Evolutionary conservation across 2,329 filamentous ascomycete genomes (phyloP).

Genomic region (Fusarium lyarnte): DNA sequence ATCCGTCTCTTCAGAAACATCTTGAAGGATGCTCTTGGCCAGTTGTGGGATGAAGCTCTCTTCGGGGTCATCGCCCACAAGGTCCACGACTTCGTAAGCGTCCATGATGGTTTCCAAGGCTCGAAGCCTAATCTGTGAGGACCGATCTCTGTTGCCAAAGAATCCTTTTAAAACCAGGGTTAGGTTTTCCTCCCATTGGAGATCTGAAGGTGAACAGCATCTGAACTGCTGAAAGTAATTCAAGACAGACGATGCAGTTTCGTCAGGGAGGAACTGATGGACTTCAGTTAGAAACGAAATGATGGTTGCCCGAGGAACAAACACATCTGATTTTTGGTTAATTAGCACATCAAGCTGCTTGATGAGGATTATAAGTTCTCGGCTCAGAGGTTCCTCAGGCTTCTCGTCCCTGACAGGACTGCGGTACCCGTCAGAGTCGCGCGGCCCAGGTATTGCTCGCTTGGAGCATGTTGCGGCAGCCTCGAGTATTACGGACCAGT

Average conservation of each 20-base stretch:
- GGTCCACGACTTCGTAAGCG: constrained; percentile 66
- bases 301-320: constrained; percentile 72
- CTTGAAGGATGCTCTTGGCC: constrained; percentile 68
- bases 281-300: constrained; percentile 73
- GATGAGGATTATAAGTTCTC: constrained; percentile 58
- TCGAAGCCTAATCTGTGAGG: constrained; percentile 68
- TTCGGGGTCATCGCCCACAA: constrained; percentile 67
- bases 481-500: constrained; percentile 70
- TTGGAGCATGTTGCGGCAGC: constrained; percentile 66
- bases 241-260: constrained; percentile 70
- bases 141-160: constrained; percentile 69
- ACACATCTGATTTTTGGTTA: constrained; percentile 58
- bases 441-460: constrained; percentile 36
- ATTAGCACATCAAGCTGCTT: constrained; percentile 60
- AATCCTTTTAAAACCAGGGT: constrained; percentile 69
- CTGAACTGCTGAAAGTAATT: constrained; percentile 75
- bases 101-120: constrained; percentile 70
- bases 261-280: constrained; percentile 70
- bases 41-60: constrained; percentile 66
- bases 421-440: constrained; percentile 40
- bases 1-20: constrained; percentile 71
- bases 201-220: constrained; percentile 76
- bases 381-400: constrained; percentile 51
- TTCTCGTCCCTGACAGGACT: constrained; percentile 42
- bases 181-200: constrained; percentile 73